Evolutionary conservation across 768 basidiomycete species (phyloP).

Genomic region (Trametes cubensis): DNA sequence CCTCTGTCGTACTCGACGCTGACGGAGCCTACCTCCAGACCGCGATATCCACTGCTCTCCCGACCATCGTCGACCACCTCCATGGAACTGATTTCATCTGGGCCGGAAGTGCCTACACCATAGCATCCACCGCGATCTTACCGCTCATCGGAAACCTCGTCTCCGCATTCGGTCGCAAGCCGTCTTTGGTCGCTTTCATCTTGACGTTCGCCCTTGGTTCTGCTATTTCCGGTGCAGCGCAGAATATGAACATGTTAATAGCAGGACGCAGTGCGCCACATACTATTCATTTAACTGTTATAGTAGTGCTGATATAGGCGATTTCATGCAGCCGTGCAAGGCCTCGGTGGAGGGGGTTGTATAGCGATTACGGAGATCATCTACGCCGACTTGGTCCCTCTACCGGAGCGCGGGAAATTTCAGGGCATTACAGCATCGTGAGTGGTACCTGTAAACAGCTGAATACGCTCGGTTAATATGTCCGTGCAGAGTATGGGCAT

Average conservation of each 20-base stretch:
- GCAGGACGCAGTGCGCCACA: conserved; percentile 34
- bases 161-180: conserved; percentile 39
- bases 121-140: conserved; percentile 38
- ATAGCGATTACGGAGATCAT: conserved; percentile 27
- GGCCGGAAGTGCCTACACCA: conserved; percentile 36
- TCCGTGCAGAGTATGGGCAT: conserved; percentile 3
- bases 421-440: conserved; percentile 14
- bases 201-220: conserved; percentile 43
- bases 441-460: background rate
- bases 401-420: conserved; percentile 38
- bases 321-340: conserved; percentile 25
- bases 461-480: background rate
- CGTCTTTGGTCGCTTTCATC: conserved; percentile 34
- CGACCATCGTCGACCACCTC: conserved; percentile 23
- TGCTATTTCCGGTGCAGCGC: conserved; percentile 42
- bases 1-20: too few species aligned
- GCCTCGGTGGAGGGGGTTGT: conserved; percentile 30
- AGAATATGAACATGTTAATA: conserved; percentile 45
- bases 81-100: conserved; percentile 29
- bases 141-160: conserved; percentile 38
- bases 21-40: too few species aligned
- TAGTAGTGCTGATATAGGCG: background rate
- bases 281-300: background rate
- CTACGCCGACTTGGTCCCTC: conserved; percentile 30
- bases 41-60: conserved; percentile 28